Evolutionary conservation across 108 stramenopile species (phyloP).

Genomic region (Cyclotella choctawhatcheeana): DNA sequence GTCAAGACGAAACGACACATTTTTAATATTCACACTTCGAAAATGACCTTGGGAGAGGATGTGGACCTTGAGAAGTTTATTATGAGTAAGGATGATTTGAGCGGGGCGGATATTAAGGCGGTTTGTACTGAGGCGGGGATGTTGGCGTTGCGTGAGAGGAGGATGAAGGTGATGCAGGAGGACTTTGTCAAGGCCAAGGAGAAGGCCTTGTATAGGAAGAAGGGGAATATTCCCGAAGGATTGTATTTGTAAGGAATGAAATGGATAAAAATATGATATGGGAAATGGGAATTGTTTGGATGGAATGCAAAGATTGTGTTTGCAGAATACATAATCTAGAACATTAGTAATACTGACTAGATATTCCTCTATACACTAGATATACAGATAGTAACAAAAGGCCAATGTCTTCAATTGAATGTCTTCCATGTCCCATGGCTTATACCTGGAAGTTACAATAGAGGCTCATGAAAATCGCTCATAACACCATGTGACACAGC

Average conservation of each 20-base stretch:
- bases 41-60: slow-evolving; percentile 95
- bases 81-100: slow-evolving; percentile 98
- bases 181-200: slow-evolving; percentile 99
- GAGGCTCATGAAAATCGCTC: no score
- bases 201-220: slow-evolving; percentile 98
- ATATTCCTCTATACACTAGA: no score
- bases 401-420: no score
- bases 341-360: no score
- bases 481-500: no score
- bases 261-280: neutral
- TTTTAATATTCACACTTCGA: slow-evolving; percentile 97
- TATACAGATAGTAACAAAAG: no score
- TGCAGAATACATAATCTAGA: no score
- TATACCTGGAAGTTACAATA: no score
- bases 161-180: slow-evolving; percentile 98
- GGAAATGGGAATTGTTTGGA: neutral
- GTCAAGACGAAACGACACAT: slow-evolving; percentile 98
- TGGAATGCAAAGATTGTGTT: no score
- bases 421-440: no score
- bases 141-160: slow-evolving; percentile 97
- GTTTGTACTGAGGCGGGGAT: slow-evolving; percentile 99
- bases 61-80: slow-evolving; percentile 98
- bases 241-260: slow-evolving; percentile 72
- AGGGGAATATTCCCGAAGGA: slow-evolving; percentile 99
- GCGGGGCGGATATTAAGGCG: slow-evolving; percentile 99